Base-by-base conservation (phyloP, 202 grass and related monocot genomes). In the Carex arenaria region DNA sequence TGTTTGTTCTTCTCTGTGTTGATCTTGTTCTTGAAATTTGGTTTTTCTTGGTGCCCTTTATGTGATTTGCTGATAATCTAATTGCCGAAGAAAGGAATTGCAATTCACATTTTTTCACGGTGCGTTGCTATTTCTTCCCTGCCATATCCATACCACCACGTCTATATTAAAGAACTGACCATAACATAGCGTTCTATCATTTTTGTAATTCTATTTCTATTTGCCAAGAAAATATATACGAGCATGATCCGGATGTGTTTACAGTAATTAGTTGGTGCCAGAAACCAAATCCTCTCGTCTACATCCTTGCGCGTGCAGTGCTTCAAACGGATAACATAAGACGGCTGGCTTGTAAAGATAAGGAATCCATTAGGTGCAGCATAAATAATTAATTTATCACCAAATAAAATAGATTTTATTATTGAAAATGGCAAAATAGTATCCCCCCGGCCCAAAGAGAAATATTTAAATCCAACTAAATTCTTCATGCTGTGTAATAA, bases 1-100 rank as follows among this genome's bases (percentile, higher is more conserved):
- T 82, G 26, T 60, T 23, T 30, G 57, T 66, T 81, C 36, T 62
- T 22, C n/a, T 18, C n/a, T 18, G 79, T 56, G 49, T 61, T 80
- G 78, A 80, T 80, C 78, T 64, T 38, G 57, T 80, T 64, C 64
- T 67, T 43, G 7, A 65, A 79, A 38, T 53, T 28, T 67, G 40
- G 32, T 66, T 17, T 64, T 19, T 20, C 19, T 26, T 54, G n/a
- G 26, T 82, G 64, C 60, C 42, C 36, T 34, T 82, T 68, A 15
- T 56, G 36, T 53, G 64, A 51, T 82, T 80, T 51, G 26, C 80
- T 54, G 60, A 66, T 51, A 12, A 49, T 52, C 10, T 49, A 52
- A 66, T 32, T 23, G 10, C 43, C 19, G 4, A 51, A 66, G 20
- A 47, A 51, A 26, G 20, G 31, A 17, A 45, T 22, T n/a, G 20